Percentiles rank a stretch among this genome's conserved stretches.
Conservation (phyloP, 2,329 filamentous ascomycete species). For the Ilyonectria robusta region DNA sequence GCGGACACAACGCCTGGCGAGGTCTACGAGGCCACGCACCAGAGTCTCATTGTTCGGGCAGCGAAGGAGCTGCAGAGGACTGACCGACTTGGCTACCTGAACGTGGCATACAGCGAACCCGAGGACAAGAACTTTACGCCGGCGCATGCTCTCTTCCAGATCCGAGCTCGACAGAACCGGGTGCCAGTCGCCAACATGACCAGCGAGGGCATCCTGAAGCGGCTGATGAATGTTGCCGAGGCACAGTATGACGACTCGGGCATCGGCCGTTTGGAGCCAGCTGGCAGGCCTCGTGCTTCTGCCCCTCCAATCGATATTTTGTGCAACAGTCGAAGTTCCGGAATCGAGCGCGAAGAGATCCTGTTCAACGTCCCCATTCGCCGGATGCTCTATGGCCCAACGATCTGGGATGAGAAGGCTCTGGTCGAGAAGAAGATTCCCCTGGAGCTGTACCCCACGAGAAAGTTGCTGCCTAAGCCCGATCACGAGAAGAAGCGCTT, state of each 20-base stretch:
- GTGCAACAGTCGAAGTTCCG: conserved; percentile 77
- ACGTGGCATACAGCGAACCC: conserved; percentile 78
- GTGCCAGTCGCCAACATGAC: conserved; percentile 79
- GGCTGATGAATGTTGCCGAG: conserved; percentile 84
- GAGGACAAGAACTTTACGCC: conserved; percentile 76
- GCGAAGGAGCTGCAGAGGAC: conserved; percentile 69
- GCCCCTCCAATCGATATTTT: conserved; percentile 89
- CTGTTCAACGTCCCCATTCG: conserved; percentile 86
- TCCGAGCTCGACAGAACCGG: conserved; percentile 78
- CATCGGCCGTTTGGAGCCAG: conserved; percentile 84
- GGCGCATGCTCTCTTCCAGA: conserved; percentile 84
- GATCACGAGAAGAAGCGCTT: conserved; percentile 87
- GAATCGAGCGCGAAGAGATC: conserved; percentile 77
- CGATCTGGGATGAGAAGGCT: conserved; percentile 76
- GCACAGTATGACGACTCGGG: conserved; percentile 77
- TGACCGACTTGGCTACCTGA: conserved; percentile 76
- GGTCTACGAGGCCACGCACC: conserved; percentile 77
- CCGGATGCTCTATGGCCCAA: conserved; percentile 79
- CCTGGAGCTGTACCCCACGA: conserved; percentile 73
- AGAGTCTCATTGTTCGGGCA: conserved; percentile 81
- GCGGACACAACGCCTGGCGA: conserved; percentile 83
- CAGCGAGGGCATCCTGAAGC: conserved; percentile 78
- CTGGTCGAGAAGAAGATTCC: conserved; percentile 82
- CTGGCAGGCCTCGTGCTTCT: conserved; percentile 81
- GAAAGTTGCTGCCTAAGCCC: conserved; percentile 80